Base-by-base conservation (phyloP, 31 red algal genomes). In the Bonnemaisonia californica region DNA sequence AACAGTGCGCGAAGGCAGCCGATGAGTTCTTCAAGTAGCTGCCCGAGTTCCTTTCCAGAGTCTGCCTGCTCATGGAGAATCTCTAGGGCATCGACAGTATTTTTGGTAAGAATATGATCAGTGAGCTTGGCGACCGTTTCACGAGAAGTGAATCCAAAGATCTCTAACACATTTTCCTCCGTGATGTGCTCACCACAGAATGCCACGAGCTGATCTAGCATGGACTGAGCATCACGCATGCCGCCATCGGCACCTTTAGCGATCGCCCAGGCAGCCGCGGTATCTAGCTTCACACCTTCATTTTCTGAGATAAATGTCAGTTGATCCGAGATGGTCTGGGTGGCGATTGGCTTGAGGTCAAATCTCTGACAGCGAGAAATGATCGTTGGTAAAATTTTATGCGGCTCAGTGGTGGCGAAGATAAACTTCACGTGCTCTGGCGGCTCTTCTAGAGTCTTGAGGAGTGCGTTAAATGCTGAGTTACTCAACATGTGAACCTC, bases 361-460 rank as follows among this genome's bases (percentile, higher is more conserved):
- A 66, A 66, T 13, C 62, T 12, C 24, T 66, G 62, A 66, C 62
- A 66, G 16, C 62, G 62, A 27, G n/a, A 27, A 21, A 66, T 27
- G 28, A 66, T 66, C 16, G 62, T 66, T 13, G 62, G 27, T 66
- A 30, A 26, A 30, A 66, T 66, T 66, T 66, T 66, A 27, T 66
- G 12, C 12, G 62, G 62, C 27, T 66, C 62, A 12, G 62, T 66
- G 27, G 62, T 66, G 13, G 62, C 62, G 27, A 66, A 66, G 18
- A 66, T 27, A 66, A 66, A 66, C 28, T 66, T 66, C 19, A 66
- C 62, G 27, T 66, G 62, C 28, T 66, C n/a, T 27, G 62, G 62
- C 12, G 62, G 62, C 13, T 66, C 62, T 66, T 66, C 62, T 13
- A 66, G 62, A 13, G 62, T 66, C 28, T 66, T 66, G 16, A 66